These are phyloP conservation scores for Pseudotsuga menziesii DNA, from an alignment of 75 land plant species.

Conservation along the genomic window DNA sequence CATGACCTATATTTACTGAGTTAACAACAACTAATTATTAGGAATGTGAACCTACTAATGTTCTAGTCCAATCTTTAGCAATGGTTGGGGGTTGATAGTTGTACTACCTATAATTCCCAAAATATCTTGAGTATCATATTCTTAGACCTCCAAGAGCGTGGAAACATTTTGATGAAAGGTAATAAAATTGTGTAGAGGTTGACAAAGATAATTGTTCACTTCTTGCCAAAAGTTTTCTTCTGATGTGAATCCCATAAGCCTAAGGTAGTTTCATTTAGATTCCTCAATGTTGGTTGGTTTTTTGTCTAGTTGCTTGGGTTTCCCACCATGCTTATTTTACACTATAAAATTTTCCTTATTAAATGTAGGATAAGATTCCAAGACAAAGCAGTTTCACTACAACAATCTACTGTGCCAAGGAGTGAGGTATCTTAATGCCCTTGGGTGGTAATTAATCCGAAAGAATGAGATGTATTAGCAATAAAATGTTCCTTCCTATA, in stretches of 20 bases:
- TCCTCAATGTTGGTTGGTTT: neutral
- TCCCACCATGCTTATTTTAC: conserved; percentile 33
- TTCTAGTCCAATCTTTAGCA: neutral
- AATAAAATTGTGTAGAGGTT: neutral
- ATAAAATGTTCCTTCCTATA: too few species aligned
- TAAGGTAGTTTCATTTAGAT: conserved; percentile 15
- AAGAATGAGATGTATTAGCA: neutral
- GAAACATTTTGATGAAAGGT: conserved; percentile 6
- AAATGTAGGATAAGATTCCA: conserved; percentile 40
- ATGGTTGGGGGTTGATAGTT: neutral
- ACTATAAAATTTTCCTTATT: conserved; percentile 32
- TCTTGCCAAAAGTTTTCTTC: conserved; percentile 1
- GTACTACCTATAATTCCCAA: neutral
- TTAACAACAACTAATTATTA: conserved; percentile 1
- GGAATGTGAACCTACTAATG: neutral
- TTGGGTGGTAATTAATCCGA: neutral
- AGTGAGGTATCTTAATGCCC: neutral
- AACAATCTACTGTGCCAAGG: neutral
- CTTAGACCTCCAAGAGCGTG: neutral
- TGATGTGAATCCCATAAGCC: conserved; percentile 15
- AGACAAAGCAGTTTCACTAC: conserved; percentile 1
- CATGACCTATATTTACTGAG: neutral
- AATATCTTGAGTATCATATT: too few species aligned
- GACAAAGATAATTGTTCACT: neutral
- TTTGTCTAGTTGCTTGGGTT: neutral